These are phyloP conservation scores for Verticillium albo-atrum DNA, from an alignment of 2,329 filamentous ascomycete genomes.

Conservation along the genomic window DNA sequence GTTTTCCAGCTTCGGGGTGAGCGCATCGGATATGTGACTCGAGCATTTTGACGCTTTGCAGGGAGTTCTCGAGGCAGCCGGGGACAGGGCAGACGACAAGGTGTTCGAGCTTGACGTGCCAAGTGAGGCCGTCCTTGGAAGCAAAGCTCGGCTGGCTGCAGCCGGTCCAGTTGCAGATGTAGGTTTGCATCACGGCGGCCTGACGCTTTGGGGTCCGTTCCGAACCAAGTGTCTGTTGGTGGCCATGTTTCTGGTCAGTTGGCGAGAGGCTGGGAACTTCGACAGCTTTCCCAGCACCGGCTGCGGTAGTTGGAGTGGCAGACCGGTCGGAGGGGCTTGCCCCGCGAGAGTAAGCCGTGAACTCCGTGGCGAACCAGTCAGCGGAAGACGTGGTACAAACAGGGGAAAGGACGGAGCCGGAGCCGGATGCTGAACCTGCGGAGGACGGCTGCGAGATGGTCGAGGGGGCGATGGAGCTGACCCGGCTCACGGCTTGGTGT, in stretches of 20 bases:
- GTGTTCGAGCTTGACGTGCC: conserved; percentile 40
- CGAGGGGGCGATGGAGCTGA: conserved; percentile 16
- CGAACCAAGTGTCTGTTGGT: background rate
- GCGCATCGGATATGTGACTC: conserved; percentile 31
- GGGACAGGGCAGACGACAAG: conserved; percentile 34
- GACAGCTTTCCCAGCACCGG: conserved; percentile 12
- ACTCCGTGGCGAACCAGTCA: conserved; percentile 13
- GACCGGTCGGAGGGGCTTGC: conserved; percentile 16
- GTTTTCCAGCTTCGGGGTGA: conserved; percentile 20
- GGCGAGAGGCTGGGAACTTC: conserved; percentile 20
- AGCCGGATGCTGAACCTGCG: conserved; percentile 13
- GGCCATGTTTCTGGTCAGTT: conserved; percentile 12
- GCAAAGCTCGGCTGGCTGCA: conserved; percentile 30
- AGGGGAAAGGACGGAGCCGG: conserved; percentile 20
- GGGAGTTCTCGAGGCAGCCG: conserved; percentile 31
- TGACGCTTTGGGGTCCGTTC: conserved; percentile 9
- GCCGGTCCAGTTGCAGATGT: conserved; percentile 34
- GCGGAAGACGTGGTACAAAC: conserved; percentile 20
- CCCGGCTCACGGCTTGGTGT: conserved; percentile 19
- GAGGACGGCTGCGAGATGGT: conserved; percentile 18
- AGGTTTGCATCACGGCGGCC: conserved; percentile 23
- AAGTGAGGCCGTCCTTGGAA: conserved; percentile 30
- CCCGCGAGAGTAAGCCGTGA: conserved; percentile 11
- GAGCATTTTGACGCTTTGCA: conserved; percentile 27
- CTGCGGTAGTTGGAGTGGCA: conserved; percentile 1